phyloP scores from a whole-genome alignment of 371 early-diverging fungal genomes.

The Amoeboaphelidium protococcarum region DNA sequence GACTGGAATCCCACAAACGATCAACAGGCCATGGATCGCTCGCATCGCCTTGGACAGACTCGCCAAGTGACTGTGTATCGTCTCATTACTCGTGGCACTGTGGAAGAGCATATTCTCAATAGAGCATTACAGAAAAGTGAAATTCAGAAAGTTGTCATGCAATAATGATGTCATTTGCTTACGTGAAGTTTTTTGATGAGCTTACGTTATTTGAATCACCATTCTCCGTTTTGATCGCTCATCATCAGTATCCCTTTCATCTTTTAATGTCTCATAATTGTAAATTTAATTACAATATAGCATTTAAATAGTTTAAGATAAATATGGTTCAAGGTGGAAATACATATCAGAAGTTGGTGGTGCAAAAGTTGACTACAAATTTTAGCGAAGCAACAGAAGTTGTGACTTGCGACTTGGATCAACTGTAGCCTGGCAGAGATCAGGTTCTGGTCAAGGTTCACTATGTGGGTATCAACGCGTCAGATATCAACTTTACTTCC shows the following conservation, averaged over 20 bases:
- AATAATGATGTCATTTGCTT: no score
- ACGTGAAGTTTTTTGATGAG: no score
- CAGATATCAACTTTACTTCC: constrained; percentile 26
- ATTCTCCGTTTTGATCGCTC: no score
- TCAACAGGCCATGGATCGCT: constrained; percentile 93
- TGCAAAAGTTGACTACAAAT: not conserved
- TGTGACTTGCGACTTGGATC: not conserved
- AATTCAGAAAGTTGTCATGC: constrained; percentile 86
- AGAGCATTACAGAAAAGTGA: constrained; percentile 84
- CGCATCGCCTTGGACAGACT: constrained; percentile 92
- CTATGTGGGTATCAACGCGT: constrained; percentile 28
- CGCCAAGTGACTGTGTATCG: constrained; percentile 84
- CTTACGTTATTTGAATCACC: no score
- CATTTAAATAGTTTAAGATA: no score
- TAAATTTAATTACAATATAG: no score
- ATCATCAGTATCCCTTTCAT: no score
- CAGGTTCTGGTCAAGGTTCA: constrained; percentile 17
- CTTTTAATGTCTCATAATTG: no score
- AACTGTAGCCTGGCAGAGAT: not conserved
- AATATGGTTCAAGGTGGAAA: no score
- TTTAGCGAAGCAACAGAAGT: not conserved
- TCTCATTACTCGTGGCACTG: constrained; percentile 61
- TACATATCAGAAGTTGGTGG: not conserved
- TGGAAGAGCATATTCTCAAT: constrained; percentile 71
- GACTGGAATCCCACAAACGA: constrained; percentile 97